Base-by-base conservation (phyloP, 2,329 filamentous ascomycete species). In the Ilyonectria destructans region DNA sequence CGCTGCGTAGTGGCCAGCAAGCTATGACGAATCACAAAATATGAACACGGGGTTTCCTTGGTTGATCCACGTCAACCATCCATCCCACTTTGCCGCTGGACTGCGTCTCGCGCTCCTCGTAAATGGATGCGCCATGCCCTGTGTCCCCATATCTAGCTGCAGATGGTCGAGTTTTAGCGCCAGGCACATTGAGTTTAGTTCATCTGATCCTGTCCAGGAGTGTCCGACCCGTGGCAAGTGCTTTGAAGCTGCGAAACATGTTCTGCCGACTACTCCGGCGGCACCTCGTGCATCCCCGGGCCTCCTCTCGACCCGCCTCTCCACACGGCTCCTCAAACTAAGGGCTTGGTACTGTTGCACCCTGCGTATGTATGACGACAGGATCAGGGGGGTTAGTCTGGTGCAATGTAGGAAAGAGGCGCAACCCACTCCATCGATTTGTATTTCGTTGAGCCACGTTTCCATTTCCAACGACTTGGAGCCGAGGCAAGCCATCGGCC, bases 201-300 rank as follows among this genome's bases (percentile, higher is more conserved):
- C 69, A 63, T 67, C 67, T 54, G 55, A 71, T 68, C 63, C 55
- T 59, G 61, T 51, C 65, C 61, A 52, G 17, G 65, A 62, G 40
- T 60, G 58, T 46, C 35, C 65, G 65, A 46, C 60, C 66, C 65
- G 66, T 64, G 62, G 70, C 66, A 62, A 31, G 45, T 67, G 62
- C 64, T 69, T 58, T 58, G 43, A 69, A 68, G 60, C 74, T 76
- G 70, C 74, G 69, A 71, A 69, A 71, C 71, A 68, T 69, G 68
- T 69, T 71, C 67, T 59, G 66, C 70, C 59, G 72, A 58, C 65
- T 67, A 56, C 61, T 54, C 69, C 74, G 74, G 74, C 66, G 70
- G 71, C 58, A 75, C 40, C 48, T 71, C 56, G 58, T 74, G 71
- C 74, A 69, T 75, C 74, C 72, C 74, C 74, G 71, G 48, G 57